phyloP scores from a whole-genome alignment of 768 basidiomycete species.

The Strobilomyces dryophilus region DNA sequence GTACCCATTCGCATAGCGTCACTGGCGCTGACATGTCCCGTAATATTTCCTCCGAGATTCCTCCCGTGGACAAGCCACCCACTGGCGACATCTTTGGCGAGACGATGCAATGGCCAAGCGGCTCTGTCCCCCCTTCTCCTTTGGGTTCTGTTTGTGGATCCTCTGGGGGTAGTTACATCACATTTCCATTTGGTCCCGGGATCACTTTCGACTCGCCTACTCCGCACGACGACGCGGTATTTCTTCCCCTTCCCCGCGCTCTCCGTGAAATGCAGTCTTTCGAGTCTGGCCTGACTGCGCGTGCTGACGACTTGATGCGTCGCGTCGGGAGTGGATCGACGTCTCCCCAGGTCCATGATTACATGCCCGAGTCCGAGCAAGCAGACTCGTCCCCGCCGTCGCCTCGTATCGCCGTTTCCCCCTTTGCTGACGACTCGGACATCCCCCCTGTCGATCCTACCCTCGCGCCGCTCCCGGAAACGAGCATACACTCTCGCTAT shows the following conservation, averaged over 20 bases:
- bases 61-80: constrained; percentile 26
- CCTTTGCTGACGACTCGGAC: constrained; percentile 28
- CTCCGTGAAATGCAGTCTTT: constrained; percentile 88
- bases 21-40: constrained; percentile 64
- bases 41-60: constrained; percentile 21
- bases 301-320: constrained; percentile 40
- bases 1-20: constrained; percentile 76
- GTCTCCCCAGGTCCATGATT: constrained; percentile 4
- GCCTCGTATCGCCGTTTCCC: constrained; percentile 22
- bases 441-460: constrained; percentile 25
- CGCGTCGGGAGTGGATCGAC: constrained; percentile 11
- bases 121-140: constrained; percentile 35
- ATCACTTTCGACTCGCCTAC: constrained; percentile 60
- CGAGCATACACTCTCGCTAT: constrained; percentile 56
- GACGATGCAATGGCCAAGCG: constrained; percentile 56
- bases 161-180: constrained; percentile 29
- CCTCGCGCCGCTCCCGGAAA: constrained; percentile 41
- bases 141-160: constrained; percentile 10
- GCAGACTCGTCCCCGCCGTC: constrained; percentile 14
- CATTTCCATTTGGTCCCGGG: constrained; percentile 60
- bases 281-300: constrained; percentile 76
- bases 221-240: constrained; percentile 39
- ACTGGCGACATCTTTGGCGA: constrained; percentile 57
- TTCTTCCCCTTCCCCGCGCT: constrained; percentile 45
- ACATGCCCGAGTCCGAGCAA: neutral